These are phyloP conservation scores for Chaetomiaceae sp. DNA, from an alignment of 2,329 filamentous ascomycete species.

Conservation along the genomic window DNA sequence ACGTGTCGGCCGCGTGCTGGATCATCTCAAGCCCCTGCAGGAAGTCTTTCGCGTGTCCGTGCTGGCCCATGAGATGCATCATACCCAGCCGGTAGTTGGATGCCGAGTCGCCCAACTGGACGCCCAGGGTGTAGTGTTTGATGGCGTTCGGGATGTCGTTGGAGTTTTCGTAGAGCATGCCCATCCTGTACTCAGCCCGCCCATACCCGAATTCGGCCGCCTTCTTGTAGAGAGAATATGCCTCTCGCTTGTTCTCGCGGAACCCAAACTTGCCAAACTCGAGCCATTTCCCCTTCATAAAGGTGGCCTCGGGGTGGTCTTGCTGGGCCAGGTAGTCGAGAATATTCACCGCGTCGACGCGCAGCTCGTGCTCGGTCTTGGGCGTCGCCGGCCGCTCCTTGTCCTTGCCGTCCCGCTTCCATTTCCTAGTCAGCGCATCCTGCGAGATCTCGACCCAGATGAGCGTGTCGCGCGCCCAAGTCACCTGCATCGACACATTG, in stretches of 20 bases:
- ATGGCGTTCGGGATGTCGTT: constrained; percentile 90
- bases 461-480: constrained; percentile 91
- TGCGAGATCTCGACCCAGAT: constrained; percentile 81
- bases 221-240: constrained; percentile 78
- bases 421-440: constrained; percentile 68
- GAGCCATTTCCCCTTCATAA: constrained; percentile 93
- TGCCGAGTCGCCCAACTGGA: constrained; percentile 78
- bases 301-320: constrained; percentile 87
- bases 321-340: constrained; percentile 86
- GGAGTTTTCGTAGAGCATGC: constrained; percentile 95
- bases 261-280: constrained; percentile 96
- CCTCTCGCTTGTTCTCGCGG: constrained; percentile 89
- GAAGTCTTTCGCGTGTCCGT: constrained; percentile 82
- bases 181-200: constrained; percentile 91
- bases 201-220: constrained; percentile 84
- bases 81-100: constrained; percentile 85
- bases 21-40: constrained; percentile 76
- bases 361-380: constrained; percentile 81
- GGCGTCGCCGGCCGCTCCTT: constrained; percentile 69
- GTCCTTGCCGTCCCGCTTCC: constrained; percentile 37
- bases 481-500: constrained; percentile 92
- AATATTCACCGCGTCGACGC: constrained; percentile 85
- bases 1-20: constrained; percentile 72
- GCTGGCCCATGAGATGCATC: constrained; percentile 94
- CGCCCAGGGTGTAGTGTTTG: constrained; percentile 81